Conservation (phyloP, 2,329 filamentous ascomycete genomes). For the Raffaelea albimanens region DNA sequence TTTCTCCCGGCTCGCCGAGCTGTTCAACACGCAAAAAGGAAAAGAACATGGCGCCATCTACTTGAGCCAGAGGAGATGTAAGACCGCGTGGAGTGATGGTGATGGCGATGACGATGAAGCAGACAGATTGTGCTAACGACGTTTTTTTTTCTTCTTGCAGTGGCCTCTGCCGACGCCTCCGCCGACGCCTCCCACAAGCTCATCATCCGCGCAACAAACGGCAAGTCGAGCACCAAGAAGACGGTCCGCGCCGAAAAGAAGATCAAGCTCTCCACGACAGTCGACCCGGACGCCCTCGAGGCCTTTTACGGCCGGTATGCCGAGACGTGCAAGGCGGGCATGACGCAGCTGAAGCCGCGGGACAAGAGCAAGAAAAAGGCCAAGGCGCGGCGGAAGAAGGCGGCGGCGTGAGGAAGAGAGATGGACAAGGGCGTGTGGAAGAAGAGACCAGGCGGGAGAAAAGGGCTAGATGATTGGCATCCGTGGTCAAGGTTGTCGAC, state of each 20-base stretch:
- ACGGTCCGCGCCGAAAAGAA: conserved; percentile 47
- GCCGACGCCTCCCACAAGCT: conserved; percentile 54
- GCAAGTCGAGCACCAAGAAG: conserved; percentile 54
- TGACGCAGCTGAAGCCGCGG: conserved; percentile 83
- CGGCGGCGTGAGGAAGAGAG: no score
- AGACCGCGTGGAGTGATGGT: conserved; percentile 14
- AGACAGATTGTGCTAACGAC: no score
- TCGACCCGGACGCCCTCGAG: conserved; percentile 66
- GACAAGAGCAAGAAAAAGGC: conserved; percentile 82
- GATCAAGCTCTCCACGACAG: conserved; percentile 74
- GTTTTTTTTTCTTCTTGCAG: background rate
- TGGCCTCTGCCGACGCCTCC: conserved; percentile 3
- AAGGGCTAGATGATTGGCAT: no score
- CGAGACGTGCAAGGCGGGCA: conserved; percentile 81
- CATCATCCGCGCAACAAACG: conserved; percentile 77
- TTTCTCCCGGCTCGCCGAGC: conserved; percentile 57
- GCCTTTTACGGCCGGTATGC: conserved; percentile 78
- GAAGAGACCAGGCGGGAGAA: no score
- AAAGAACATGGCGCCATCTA: conserved; percentile 66
- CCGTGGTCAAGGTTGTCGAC: no score
- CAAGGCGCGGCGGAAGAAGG: conserved; percentile 65
- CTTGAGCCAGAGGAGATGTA: conserved; percentile 69
- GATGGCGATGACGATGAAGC: background rate
- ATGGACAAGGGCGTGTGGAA: background rate
- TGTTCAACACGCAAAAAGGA: conserved; percentile 58